These are phyloP conservation scores for Saposhnikovia divaricata DNA, from an alignment of 129 eudicot genomes.

Conservation along the genomic window DNA sequence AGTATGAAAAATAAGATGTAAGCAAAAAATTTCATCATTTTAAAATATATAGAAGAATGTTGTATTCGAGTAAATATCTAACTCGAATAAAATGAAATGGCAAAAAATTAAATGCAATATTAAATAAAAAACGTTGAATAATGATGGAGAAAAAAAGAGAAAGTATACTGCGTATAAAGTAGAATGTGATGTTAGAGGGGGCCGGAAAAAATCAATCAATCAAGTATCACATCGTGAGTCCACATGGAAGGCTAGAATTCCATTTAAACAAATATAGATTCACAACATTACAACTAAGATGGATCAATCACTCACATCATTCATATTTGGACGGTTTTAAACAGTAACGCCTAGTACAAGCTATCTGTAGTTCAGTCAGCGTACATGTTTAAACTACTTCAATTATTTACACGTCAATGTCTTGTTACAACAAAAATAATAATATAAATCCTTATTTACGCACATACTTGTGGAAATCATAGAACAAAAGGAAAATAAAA, in stretches of 20 bases:
- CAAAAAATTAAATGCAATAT: too few species aligned
- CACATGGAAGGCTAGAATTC: neutral
- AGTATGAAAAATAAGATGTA: too few species aligned
- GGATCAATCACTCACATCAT: neutral
- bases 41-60: too few species aligned
- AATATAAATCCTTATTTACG: neutral
- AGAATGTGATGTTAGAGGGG: neutral
- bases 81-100: too few species aligned
- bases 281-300: constrained; percentile 1
- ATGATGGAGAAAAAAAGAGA: neutral
- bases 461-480: neutral
- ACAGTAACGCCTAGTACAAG: neutral
- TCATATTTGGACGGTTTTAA: constrained; percentile 1
- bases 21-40: too few species aligned
- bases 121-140: neutral
- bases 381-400: neutral
- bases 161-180: neutral
- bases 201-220: neutral
- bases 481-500: too few species aligned
- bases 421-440: neutral
- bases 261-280: neutral
- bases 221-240: neutral
- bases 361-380: constrained; percentile 4
- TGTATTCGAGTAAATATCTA: too few species aligned
- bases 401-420: neutral